Conservation (phyloP, 257 asterid species). For the Solanum raphanifolium region DNA sequence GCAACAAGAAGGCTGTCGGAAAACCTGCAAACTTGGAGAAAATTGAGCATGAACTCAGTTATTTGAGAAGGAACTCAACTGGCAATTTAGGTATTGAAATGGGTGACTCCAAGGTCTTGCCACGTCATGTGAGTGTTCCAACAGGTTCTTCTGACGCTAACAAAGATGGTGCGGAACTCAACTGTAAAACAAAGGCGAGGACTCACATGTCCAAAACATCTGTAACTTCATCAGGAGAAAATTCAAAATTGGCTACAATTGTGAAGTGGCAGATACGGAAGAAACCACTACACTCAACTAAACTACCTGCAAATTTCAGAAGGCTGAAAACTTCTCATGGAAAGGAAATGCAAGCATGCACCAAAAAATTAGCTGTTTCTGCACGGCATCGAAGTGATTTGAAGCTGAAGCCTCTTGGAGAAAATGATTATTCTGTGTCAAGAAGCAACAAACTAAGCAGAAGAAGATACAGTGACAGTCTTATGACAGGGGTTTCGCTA, state of each 20-base stretch:
- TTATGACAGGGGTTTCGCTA: background rate
- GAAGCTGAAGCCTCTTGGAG: background rate
- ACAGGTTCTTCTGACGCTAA: constrained; percentile 12
- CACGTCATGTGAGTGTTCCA: constrained; percentile 16
- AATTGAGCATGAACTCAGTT: background rate
- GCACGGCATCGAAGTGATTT: background rate
- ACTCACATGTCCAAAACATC: background rate
- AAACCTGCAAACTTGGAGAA: background rate
- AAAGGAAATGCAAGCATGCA: background rate
- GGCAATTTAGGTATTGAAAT: background rate
- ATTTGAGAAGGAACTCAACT: constrained; percentile 13
- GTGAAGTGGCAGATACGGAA: background rate
- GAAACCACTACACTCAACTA: background rate
- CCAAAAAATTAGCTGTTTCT: background rate
- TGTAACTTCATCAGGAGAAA: background rate
- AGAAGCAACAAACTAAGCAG: background rate
- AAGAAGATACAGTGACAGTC: background rate
- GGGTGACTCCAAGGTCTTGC: background rate
- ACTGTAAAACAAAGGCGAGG: background rate
- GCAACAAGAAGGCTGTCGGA: background rate
- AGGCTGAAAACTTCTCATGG: background rate
- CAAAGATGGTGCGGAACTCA: background rate
- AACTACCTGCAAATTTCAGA: background rate
- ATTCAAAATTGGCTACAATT: background rate
- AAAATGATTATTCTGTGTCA: background rate